These are phyloP conservation scores for Syzygium malaccense DNA, from an alignment of 441 rosid species.

Conservation along the genomic window DNA sequence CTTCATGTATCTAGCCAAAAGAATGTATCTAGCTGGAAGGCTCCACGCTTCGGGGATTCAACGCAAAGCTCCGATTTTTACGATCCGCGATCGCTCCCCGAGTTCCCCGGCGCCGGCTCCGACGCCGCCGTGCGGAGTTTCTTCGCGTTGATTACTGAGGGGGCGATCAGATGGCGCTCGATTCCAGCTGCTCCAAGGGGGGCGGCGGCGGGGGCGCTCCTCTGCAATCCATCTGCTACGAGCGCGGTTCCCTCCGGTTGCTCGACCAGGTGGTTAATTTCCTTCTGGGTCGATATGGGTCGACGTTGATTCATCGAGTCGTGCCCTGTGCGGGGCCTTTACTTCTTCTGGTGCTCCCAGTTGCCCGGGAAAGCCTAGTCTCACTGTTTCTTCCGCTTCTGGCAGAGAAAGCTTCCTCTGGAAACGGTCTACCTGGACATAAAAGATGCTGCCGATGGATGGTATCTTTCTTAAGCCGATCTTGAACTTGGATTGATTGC, in stretches of 20 bases:
- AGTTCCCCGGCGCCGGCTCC: background rate
- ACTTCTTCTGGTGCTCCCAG: background rate
- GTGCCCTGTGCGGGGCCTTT: background rate
- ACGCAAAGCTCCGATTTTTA: background rate
- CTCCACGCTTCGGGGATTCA: background rate
- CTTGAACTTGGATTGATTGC: background rate
- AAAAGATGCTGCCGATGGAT: constrained; percentile 57
- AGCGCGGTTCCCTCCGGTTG: constrained; percentile 69
- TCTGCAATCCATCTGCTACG: constrained; percentile 73
- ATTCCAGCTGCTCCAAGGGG: background rate
- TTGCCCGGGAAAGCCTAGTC: background rate
- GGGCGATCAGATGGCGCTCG: background rate
- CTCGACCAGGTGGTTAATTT: constrained; percentile 64
- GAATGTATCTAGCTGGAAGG: background rate
- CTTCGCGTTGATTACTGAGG: background rate
- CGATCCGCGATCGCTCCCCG: background rate
- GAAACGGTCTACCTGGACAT: constrained; percentile 61
- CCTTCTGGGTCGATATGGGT: background rate
- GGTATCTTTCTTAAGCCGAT: constrained; percentile 26
- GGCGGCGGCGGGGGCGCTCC: constrained; percentile 25
- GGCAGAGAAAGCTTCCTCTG: constrained; percentile 89
- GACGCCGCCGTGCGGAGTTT: background rate
- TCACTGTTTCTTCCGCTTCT: background rate
- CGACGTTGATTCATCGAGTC: background rate
- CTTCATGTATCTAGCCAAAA: too few species aligned